Conservation (phyloP, 495 filamentous ascomycete genomes). For the Thozetella sp. region DNA sequence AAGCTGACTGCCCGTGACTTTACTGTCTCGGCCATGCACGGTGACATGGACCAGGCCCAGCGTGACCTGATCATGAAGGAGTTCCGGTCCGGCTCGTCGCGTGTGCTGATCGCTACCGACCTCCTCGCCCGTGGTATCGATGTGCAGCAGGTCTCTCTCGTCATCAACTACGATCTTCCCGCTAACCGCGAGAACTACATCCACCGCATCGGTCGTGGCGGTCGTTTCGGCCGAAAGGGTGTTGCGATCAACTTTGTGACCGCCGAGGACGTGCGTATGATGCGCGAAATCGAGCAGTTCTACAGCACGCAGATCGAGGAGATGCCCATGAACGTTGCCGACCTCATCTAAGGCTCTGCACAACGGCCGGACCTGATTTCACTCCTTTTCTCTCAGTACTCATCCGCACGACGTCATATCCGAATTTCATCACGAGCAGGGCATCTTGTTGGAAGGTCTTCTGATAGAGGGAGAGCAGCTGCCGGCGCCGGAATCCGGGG, state of each 20-base stretch:
- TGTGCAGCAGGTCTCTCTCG: slow-evolving; percentile 97
- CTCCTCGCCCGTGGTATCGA: slow-evolving; percentile 98
- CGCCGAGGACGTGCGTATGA: slow-evolving; percentile 93
- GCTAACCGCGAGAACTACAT: slow-evolving; percentile 99
- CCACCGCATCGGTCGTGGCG: slow-evolving; percentile 94
- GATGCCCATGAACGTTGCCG: slow-evolving; percentile 97
- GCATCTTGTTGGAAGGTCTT: slow-evolving; percentile 20
- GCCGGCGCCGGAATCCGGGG: slow-evolving; percentile 9
- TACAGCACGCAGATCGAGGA: slow-evolving; percentile 99
- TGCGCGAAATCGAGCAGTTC: slow-evolving; percentile 95
- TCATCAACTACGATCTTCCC: slow-evolving; percentile 99
- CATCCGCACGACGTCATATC: slow-evolving; percentile 19
- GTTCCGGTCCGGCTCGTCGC: slow-evolving; percentile 93
- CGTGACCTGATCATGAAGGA: slow-evolving; percentile 99
- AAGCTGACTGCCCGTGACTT: slow-evolving; percentile 99
- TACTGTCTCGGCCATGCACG: slow-evolving; percentile 98
- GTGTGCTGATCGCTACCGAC: slow-evolving; percentile 97
- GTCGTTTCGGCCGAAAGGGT: slow-evolving; percentile 96
- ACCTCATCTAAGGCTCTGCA: slow-evolving; percentile 49
- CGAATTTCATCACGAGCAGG: slow-evolving; percentile 20
- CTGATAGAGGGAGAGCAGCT: slow-evolving; percentile 24
- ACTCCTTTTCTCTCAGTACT: slow-evolving; percentile 26
- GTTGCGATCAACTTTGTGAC: slow-evolving; percentile 99
- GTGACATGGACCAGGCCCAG: slow-evolving; percentile 98
- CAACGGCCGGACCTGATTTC: slow-evolving; percentile 4